Evolutionary conservation across 2,329 filamentous ascomycete species (phyloP), one percentile per base, ranked within the genome.

Genomic region (Furcasterigmium furcatum): DNA sequence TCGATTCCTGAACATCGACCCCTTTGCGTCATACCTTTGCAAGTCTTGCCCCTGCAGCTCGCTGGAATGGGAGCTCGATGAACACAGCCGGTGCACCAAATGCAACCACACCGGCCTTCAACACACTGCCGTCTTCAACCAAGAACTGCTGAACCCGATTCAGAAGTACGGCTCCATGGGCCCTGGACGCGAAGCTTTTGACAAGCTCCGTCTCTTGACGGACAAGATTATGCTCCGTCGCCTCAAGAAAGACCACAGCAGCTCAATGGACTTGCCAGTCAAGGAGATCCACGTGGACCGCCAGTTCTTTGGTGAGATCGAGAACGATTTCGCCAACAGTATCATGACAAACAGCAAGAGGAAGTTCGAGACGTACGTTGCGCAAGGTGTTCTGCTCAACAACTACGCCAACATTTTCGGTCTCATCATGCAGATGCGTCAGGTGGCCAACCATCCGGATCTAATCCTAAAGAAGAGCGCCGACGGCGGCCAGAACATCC

Each of bases 391-490:
- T 18, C 82, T 99, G 66, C 79, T 99, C 50, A 91, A 97, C 74
- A 96, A 96, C 62, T 97, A 97, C 56, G 94, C 94, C 71, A 99
- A 99, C 64, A 97, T 99, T 53, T 99, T 99, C 58, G 92, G 91
- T 60, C 78, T 99, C 45, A 96, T 99, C 60, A 97, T 97, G 90
- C 91, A 96, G 66, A 97, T 99, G 92, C 87, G 94, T 45, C 94
- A 99, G 70, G 89, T 96, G 21, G 91, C 94, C 8, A 94, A 99
- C 55, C 94, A 99, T 61, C 94, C 94, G 0, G 94, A 99, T 67
- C 69, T 99, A 29, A 87, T 99, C 41, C 69, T 97, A 50, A 95
- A 92, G 71, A 96, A 94, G 69, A 82, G 92, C 51, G 80, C 79
- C 3, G 84, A 91, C 55, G 88, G 88, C 44, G 91, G 91, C 3